Evolutionary conservation across 2,329 filamentous ascomycete species (phyloP).

Genomic region (Trichoderma sp.): DNA sequence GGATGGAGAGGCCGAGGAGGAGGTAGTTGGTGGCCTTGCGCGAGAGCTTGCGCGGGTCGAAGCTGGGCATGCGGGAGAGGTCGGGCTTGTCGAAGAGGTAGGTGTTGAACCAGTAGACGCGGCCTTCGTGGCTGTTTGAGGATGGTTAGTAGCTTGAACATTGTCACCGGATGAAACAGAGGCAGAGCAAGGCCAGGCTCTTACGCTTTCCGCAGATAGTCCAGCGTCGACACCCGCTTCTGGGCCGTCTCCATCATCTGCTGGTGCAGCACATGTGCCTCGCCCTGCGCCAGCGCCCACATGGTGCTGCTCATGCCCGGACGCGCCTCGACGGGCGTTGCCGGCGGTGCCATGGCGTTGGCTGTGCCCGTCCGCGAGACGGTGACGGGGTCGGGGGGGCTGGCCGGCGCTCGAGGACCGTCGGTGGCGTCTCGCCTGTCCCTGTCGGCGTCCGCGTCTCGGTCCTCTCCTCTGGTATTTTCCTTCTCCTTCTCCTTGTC

Average conservation of each 20-base stretch:
- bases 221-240: conserved; percentile 91
- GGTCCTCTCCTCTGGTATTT: conserved; percentile 26
- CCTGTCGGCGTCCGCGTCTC: conserved; percentile 28
- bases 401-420: conserved; percentile 28
- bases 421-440: conserved; percentile 38
- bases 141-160: not conserved
- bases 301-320: conserved; percentile 23
- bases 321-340: conserved; percentile 28
- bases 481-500: conserved; percentile 22
- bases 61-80: conserved; percentile 79
- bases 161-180: not conserved
- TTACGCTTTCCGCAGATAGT: conserved; percentile 89
- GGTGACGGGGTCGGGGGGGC: conserved; percentile 25
- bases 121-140: conserved; percentile 75
- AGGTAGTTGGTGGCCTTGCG: conserved; percentile 93
- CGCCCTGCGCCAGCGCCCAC: conserved; percentile 45
- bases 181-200: conserved; percentile 44
- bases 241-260: conserved; percentile 82
- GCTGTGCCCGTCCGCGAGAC: conserved; percentile 28
- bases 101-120: conserved; percentile 98
- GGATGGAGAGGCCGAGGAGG: conserved; percentile 87
- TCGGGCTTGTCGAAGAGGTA: conserved; percentile 85
- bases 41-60: conserved; percentile 79
- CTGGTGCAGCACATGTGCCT: conserved; percentile 55
- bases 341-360: conserved; percentile 31